Conservation (phyloP, 495 filamentous ascomycete species). For the Aspergillus nidulans region DNA sequence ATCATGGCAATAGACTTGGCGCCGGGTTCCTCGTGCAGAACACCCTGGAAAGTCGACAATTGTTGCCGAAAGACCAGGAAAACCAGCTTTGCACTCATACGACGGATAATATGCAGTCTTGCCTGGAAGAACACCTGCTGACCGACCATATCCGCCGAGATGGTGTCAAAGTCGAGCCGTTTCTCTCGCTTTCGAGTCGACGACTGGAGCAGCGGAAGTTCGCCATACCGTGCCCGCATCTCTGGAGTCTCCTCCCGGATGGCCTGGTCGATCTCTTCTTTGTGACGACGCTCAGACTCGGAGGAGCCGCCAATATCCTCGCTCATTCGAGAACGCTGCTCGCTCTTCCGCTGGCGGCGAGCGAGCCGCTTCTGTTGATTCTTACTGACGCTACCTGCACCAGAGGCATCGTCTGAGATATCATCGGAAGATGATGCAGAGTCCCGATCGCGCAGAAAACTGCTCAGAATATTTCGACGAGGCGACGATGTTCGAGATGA, state of each 20-base stretch:
- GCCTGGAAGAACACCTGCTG: constrained; percentile 73
- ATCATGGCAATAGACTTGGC: constrained; percentile 54
- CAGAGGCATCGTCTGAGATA: constrained; percentile 41
- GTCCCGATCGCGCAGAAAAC: constrained; percentile 38
- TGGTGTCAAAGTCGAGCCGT: constrained; percentile 45
- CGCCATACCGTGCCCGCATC: constrained; percentile 59
- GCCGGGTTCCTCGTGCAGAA: constrained; percentile 53
- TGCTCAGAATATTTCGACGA: constrained; percentile 39
- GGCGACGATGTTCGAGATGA: constrained; percentile 25
- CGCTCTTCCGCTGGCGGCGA: constrained; percentile 39
- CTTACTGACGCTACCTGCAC: constrained; percentile 38
- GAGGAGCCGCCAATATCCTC: constrained; percentile 49
- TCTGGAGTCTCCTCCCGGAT: constrained; percentile 41
- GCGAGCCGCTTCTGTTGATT: constrained; percentile 50
- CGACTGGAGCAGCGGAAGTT: constrained; percentile 50
- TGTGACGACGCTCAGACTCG: constrained; percentile 38
- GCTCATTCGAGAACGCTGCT: constrained; percentile 42
- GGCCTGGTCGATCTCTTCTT: constrained; percentile 41
- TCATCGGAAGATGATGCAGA: constrained; percentile 46
- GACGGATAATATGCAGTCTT: constrained; percentile 75
- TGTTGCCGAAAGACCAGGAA: constrained; percentile 87
- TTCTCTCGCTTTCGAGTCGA: constrained; percentile 30
- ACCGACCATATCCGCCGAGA: constrained; percentile 56
- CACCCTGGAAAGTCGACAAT: constrained; percentile 70
- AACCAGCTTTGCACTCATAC: constrained; percentile 82